Evolutionary conservation across 2,329 filamentous ascomycete species (phyloP).

Genomic region (Zymoseptoria crescenta): DNA sequence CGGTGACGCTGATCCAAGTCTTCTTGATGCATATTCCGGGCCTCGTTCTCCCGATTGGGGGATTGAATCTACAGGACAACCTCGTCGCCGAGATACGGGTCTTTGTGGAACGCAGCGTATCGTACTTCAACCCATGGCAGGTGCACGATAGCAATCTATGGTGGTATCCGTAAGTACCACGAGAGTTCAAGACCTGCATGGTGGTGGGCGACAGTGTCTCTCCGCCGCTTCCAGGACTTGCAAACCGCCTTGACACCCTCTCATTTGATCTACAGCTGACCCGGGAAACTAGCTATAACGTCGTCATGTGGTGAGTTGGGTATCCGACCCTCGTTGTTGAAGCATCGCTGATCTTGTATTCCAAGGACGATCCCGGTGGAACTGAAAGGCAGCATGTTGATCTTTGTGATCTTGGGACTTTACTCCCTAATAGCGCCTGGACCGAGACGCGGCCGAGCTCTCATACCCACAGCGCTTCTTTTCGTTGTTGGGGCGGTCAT

Average conservation of each 20-base stretch:
- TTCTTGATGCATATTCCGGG: constrained; percentile 8
- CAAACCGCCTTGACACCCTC: too few relatives aligned
- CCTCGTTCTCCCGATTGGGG: not conserved
- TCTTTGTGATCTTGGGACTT: constrained; percentile 5
- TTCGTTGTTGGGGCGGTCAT: not conserved
- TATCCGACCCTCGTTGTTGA: too few relatives aligned
- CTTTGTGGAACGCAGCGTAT: not conserved
- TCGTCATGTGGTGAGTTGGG: constrained; percentile 5
- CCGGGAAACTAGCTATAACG: constrained; percentile 2
- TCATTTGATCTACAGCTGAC: too few relatives aligned
- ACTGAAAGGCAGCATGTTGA: constrained; percentile 9
- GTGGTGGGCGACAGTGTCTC: too few relatives aligned
- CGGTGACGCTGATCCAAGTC: constrained; percentile 4
- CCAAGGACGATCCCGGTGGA: constrained; percentile 7
- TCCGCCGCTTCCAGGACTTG: too few relatives aligned
- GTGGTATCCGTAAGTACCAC: not conserved
- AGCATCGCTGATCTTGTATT: not conserved
- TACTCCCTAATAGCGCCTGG: constrained; percentile 3
- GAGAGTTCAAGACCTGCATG: too few relatives aligned
- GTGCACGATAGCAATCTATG: constrained; percentile 2
- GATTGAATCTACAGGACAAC: constrained; percentile 3
- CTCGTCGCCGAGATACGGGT: constrained; percentile 4
- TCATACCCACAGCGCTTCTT: not conserved
- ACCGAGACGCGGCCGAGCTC: not conserved
- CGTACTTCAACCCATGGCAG: constrained; percentile 6